Evolutionary conservation across 345 rosid species (phyloP).

Genomic region (Salix arbutifolia): DNA sequence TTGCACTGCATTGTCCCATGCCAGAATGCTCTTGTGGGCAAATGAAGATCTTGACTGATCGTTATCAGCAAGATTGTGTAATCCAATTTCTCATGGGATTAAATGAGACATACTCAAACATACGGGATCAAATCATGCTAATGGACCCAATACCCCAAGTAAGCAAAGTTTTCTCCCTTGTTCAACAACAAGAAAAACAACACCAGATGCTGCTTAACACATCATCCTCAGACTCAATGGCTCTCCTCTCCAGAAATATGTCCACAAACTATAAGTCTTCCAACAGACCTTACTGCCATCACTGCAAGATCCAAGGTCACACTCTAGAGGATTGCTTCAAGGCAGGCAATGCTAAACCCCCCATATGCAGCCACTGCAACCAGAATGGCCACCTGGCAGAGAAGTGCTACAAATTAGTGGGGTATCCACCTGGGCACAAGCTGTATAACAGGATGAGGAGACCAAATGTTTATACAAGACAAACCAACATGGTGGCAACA

Average conservation of each 20-base stretch:
- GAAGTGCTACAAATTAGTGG: background rate
- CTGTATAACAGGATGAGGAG: accelerated
- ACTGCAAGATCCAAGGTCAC: background rate
- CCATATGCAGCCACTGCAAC: background rate
- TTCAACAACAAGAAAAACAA: background rate
- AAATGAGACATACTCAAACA: background rate
- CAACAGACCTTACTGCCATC: accelerated
- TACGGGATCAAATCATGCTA: background rate
- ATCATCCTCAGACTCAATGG: background rate
- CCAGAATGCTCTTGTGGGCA: background rate
- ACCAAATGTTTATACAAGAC: background rate
- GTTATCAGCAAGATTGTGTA: background rate
- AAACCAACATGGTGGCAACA: accelerated
- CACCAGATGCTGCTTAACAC: accelerated
- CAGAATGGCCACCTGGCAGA: background rate
- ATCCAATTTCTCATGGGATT: too few species aligned
- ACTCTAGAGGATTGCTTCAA: background rate
- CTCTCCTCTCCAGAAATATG: accelerated
- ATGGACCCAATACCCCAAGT: background rate
- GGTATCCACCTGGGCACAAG: too few species aligned
- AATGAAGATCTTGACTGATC: background rate
- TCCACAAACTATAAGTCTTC: accelerated
- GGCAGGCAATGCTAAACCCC: background rate
- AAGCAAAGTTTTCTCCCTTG: background rate
- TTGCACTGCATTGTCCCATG: background rate